Percentiles rank a stretch among this genome's conserved stretches.
phyloP scores from a whole-genome alignment of 441 rosid genomes.

The Geranium incanum region DNA sequence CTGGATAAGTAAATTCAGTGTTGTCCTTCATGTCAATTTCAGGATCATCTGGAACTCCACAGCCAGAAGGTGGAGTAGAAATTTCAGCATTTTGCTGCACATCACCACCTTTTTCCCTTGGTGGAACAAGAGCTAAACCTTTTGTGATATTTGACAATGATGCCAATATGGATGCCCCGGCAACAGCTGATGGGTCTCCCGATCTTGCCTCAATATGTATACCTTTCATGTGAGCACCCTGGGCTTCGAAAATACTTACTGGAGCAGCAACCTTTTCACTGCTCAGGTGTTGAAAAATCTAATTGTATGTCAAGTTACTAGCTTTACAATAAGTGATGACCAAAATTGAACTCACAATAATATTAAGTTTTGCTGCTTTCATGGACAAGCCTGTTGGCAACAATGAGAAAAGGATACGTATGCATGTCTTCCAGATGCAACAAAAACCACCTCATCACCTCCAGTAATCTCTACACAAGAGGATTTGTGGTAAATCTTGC shows the following conservation, averaged over 20 bases:
- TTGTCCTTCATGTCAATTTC: conserved; percentile 68
- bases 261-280: conserved; percentile 58
- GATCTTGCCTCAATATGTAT: conserved; percentile 73
- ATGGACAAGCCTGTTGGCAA: background rate
- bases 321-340: conserved; percentile 11
- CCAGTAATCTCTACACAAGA: conserved; percentile 46
- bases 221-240: conserved; percentile 54
- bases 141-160: conserved; percentile 60
- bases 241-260: conserved; percentile 73
- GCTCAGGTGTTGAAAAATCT: conserved; percentile 83
- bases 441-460: conserved; percentile 91
- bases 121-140: conserved; percentile 48
- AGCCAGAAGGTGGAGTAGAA: conserved; percentile 50
- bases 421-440: conserved; percentile 63
- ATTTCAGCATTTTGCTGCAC: conserved; percentile 52
- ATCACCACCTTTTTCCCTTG: conserved; percentile 45
- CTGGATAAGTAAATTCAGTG: conserved; percentile 20
- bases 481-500: conserved; percentile 47
- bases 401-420: conserved; percentile 73
- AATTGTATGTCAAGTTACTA: conserved; percentile 40
- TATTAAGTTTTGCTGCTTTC: background rate
- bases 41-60: conserved; percentile 39
- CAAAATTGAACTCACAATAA: conserved; percentile 14
- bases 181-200: conserved; percentile 75
- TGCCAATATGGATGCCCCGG: conserved; percentile 88